Evolutionary conservation across 306 rosid species (phyloP).

Genomic region (Fagus crenata): DNA sequence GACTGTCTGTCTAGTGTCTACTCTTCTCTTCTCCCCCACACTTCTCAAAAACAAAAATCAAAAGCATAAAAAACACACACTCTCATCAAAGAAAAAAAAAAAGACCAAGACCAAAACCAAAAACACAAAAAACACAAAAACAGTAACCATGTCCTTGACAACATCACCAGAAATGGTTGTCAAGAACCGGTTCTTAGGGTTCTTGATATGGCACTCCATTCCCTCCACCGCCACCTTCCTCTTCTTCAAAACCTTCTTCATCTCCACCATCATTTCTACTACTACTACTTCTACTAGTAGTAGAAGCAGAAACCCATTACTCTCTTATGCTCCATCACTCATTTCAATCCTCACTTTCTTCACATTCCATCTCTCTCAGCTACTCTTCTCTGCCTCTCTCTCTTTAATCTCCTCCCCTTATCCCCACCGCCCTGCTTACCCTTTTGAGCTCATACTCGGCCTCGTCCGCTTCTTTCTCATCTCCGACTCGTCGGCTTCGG

Average conservation of each 20-base stretch:
- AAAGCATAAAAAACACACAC: neutral
- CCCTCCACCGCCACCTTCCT: slow-evolving; percentile 63
- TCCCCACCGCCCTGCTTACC: slow-evolving; percentile 43
- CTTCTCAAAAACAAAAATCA: slow-evolving; percentile 4
- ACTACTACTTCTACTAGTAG: neutral
- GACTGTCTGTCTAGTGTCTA: neutral
- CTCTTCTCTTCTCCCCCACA: neutral
- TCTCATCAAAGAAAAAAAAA: neutral
- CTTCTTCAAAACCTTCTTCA: slow-evolving; percentile 45
- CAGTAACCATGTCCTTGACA: neutral
- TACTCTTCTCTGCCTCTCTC: slow-evolving; percentile 70
- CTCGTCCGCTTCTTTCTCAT: slow-evolving; percentile 52
- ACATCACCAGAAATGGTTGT: slow-evolving; percentile 44
- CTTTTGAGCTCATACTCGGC: slow-evolving; percentile 36
- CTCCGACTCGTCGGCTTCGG: slow-evolving; percentile 30
- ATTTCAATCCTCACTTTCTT: slow-evolving; percentile 40
- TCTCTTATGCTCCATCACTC: slow-evolving; percentile 37
- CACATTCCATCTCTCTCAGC: slow-evolving; percentile 59
- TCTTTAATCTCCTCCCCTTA: slow-evolving; percentile 58
- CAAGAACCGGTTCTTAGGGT: slow-evolving; percentile 66
- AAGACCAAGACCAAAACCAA: neutral
- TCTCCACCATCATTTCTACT: slow-evolving; percentile 17
- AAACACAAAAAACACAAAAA: neutral
- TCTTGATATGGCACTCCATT: slow-evolving; percentile 85
- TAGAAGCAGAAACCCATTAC: slow-evolving; percentile 20